Percentiles rank a stretch among this genome's conserved stretches.
Evolutionary conservation across 2,329 filamentous ascomycete genomes (phyloP).

Genomic region (Helicocarpus griseus): DNA sequence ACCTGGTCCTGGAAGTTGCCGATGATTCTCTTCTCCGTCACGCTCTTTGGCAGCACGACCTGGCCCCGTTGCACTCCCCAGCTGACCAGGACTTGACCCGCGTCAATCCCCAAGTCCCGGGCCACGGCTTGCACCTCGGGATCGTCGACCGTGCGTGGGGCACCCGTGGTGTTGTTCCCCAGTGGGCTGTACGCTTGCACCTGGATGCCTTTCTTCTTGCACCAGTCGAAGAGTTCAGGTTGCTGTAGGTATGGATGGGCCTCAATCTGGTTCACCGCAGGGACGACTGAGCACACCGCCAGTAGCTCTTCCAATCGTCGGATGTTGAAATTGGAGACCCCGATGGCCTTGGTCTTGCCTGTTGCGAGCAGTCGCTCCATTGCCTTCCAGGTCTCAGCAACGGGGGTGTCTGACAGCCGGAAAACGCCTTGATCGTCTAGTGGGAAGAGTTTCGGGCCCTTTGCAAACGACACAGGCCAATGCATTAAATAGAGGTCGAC

Average conservation of each 20-base stretch:
- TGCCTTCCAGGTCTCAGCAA: conserved; percentile 21
- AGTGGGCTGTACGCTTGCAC: conserved; percentile 53
- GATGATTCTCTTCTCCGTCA: conserved; percentile 41
- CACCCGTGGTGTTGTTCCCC: conserved; percentile 46
- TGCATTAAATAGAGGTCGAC: conserved; percentile 54
- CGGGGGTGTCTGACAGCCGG: conserved; percentile 49
- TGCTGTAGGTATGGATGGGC: conserved; percentile 56
- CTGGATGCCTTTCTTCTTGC: conserved; percentile 43
- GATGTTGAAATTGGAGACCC: conserved; percentile 23
- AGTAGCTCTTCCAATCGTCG: too few species aligned
- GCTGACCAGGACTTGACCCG: conserved; percentile 44
- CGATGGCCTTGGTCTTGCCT: conserved; percentile 21
- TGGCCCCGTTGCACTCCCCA: conserved; percentile 47
- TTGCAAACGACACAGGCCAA: conserved; percentile 23
- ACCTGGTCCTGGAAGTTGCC: conserved; percentile 27
- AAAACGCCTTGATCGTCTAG: conserved; percentile 46
- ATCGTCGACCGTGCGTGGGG: conserved; percentile 44
- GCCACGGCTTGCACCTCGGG: conserved; percentile 51
- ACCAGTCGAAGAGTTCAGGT: conserved; percentile 41
- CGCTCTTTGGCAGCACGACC: conserved; percentile 45
- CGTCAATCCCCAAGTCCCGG: conserved; percentile 49
- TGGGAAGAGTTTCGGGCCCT: neutral
- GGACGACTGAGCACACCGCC: too few species aligned
- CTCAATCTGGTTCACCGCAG: conserved; percentile 56
- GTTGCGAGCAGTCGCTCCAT: conserved; percentile 20